Conservation (phyloP, 1,284 basidiomycete species). For the Dichomitus squalens region DNA sequence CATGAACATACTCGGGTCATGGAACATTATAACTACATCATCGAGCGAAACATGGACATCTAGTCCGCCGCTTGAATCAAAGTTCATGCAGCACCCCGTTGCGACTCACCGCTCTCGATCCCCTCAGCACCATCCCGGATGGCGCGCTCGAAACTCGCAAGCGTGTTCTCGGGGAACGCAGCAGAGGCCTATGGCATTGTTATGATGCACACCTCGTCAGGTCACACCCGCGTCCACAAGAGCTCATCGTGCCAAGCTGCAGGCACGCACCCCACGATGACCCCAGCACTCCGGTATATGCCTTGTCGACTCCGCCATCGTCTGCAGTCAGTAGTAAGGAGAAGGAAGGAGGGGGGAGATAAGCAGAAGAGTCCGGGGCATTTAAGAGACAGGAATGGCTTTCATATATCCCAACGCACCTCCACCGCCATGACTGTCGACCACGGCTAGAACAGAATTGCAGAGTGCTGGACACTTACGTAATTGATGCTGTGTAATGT, state of each 20-base stretch:
- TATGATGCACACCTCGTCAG: slow-evolving; percentile 8
- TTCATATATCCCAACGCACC: too few species aligned
- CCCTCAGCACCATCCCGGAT: slow-evolving; percentile 93
- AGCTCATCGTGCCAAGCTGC: too few species aligned
- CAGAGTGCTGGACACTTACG: too few species aligned
- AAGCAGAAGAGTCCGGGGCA: neutral
- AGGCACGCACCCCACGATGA: slow-evolving; percentile 81
- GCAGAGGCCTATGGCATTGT: slow-evolving; percentile 70
- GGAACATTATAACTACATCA: slow-evolving; percentile 92
- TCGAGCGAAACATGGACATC: slow-evolving; percentile 96
- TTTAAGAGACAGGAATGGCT: too few species aligned
- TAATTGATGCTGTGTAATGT: too few species aligned
- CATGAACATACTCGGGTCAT: slow-evolving; percentile 76
- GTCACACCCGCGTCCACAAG: neutral
- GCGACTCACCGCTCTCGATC: slow-evolving; percentile 85
- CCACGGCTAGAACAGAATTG: too few species aligned
- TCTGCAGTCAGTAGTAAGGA: neutral
- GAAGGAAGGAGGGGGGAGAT: neutral
- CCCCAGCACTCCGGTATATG: slow-evolving; percentile 81
- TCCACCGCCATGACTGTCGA: too few species aligned
- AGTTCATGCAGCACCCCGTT: neutral
- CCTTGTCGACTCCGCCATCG: slow-evolving; percentile 2
- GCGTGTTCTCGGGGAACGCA: slow-evolving; percentile 89
- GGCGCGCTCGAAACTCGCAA: slow-evolving; percentile 90
- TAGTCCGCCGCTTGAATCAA: slow-evolving; percentile 37